Base-by-base conservation (phyloP, 371 early-diverging fungal genomes). In the Lichtheimia ramosa region DNA sequence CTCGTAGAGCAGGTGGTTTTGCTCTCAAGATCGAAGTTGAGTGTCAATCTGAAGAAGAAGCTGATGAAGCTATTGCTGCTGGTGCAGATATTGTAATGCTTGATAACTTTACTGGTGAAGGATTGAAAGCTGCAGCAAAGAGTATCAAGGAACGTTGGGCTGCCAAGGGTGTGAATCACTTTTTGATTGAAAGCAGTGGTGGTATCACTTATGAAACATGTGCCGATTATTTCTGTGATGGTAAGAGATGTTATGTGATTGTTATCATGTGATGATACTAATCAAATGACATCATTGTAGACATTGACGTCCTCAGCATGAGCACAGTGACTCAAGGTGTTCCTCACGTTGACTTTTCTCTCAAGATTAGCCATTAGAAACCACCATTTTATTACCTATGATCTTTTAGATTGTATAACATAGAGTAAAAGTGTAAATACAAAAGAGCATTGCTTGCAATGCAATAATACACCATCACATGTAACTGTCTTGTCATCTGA, bases 41-140 rank as follows among this genome's bases (percentile, higher is more conserved):
- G 69, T 96, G 96, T 66, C 90, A 89, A 58, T 85, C 86, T 0
- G 92, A 94, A 64, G 88, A 82, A 14, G 99, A 97, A 59, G 97
- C 97, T 1, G 88, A 91, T 66, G 99, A 98, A 73, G 98, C 98
- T n/a, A 93, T 97, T 70, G 85, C 75, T 28, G 96, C 96, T 12
- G 98, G 98, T 3, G 98, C 97, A 3, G 96, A 98, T 72, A 89
- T 98, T 62, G 86, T 98, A 61, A 98, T 98, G 99, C 70, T 93
- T 14, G 94, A 92, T 59, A 92, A 92, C 75, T 88, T 90, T 62
- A 66, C 82, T 6, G 83, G 87, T 8, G 89, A 86, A 5, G 85
- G 74, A 0, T 73, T 90, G 58, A 84, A 83, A 58, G 42, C 49
- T 0, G 88, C 89, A 13, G 94, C 95, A 0, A 73, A 68, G 54